phyloP scores from a whole-genome alignment of 148 eudicot genomes.

The Camellia granthamiana region DNA sequence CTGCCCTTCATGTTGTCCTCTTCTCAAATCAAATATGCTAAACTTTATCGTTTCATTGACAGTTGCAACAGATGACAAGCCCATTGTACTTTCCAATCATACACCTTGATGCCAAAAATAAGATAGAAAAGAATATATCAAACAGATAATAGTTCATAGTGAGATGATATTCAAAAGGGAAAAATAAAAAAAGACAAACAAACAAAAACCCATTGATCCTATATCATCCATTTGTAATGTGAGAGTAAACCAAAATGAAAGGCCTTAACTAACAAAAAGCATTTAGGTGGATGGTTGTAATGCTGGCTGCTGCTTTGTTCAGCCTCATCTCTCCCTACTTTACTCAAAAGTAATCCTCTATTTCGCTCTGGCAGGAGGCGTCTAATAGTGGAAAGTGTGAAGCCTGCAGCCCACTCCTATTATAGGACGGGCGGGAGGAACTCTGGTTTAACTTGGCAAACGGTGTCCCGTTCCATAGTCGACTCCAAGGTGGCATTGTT shows the following conservation, averaged over 20 bases:
- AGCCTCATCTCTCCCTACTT: background rate
- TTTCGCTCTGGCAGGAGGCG: background rate
- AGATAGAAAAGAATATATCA: slow-evolving; percentile 3
- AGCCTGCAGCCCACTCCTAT: background rate
- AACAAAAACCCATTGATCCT: background rate
- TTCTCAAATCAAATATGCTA: slow-evolving; percentile 81
- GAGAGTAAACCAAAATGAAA: background rate
- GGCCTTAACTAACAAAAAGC: background rate
- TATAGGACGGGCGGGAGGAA: background rate
- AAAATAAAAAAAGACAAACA: no score
- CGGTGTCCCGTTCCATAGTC: background rate
- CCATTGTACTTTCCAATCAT: slow-evolving; percentile 40
- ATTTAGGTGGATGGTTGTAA: background rate
- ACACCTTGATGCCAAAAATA: slow-evolving; percentile 12
- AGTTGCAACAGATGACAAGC: slow-evolving; percentile 50
- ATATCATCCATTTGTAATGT: background rate
- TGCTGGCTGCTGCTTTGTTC: background rate
- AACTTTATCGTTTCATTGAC: slow-evolving; percentile 58
- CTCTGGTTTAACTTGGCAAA: background rate
- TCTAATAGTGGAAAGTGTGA: background rate
- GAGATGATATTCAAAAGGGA: slow-evolving; percentile 6
- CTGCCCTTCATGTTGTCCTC: slow-evolving; percentile 91
- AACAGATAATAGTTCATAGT: background rate
- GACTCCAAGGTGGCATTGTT: slow-evolving; percentile 4
- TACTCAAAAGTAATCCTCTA: background rate